Conservation (phyloP, 2,329 filamentous ascomycete species). For the Phyllosticta citribraziliensis region DNA sequence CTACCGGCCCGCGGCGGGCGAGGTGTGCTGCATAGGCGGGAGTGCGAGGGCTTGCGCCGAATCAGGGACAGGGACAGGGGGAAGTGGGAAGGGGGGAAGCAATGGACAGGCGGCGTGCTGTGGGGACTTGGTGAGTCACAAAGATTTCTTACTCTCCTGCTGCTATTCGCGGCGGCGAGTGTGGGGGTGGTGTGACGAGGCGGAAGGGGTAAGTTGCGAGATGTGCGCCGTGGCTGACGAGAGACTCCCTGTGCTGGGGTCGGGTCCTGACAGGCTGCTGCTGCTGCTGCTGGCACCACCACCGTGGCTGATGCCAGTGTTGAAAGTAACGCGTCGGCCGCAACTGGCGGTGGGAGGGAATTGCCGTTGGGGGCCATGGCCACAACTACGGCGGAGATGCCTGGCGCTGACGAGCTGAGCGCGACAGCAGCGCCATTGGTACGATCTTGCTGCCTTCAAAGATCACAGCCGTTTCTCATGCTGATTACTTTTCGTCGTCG, state of each 20-base stretch:
- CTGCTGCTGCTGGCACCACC: too few species aligned
- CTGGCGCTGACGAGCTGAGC: not conserved
- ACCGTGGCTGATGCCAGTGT: not conserved
- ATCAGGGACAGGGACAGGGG: not conserved
- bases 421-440: not conserved
- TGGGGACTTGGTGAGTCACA: not conserved
- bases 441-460: not conserved
- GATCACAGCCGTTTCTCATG: not conserved
- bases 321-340: not conserved
- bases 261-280: too few species aligned
- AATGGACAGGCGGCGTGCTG: not conserved
- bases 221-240: not conserved
- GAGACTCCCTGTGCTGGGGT: not conserved
- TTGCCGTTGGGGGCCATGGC: not conserved
- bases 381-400: not conserved
- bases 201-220: not conserved
- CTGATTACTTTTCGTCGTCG: not conserved
- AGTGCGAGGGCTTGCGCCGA: not conserved
- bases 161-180: not conserved
- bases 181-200: not conserved
- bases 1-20: conserved; percentile 4
- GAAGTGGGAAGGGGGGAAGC: not conserved
- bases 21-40: conserved; percentile 8
- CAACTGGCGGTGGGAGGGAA: not conserved
- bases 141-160: not conserved